A percentile compares a stretch with the other conserved stretches of the same genome.
Evolutionary conservation across 305 asterid genomes (phyloP).

Genomic region (Ilex paraguariensis): DNA sequence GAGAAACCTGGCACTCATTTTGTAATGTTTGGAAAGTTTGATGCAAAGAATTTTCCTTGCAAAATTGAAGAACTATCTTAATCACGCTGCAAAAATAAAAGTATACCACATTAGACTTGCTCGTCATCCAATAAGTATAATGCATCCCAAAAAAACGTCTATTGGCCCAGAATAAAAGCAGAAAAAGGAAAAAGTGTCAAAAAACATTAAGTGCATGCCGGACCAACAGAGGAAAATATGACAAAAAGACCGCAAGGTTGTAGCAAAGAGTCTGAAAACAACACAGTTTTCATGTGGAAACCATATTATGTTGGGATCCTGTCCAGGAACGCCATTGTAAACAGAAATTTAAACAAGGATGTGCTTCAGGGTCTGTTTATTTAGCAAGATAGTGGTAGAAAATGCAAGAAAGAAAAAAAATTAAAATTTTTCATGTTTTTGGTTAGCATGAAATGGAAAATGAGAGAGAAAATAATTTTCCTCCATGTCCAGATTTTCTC

Average conservation of each 20-base stretch:
- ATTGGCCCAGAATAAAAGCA: not conserved
- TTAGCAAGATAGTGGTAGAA: no score
- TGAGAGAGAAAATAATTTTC: no score
- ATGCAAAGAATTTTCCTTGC: conserved; percentile 95
- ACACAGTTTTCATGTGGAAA: no score
- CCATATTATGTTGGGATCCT: not conserved
- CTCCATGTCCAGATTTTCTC: no score
- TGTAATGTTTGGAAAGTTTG: conserved; percentile 87
- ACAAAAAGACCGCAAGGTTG: not conserved
- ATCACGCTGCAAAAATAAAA: conserved; percentile 60
- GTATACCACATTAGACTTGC: not conserved
- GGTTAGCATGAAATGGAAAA: no score
- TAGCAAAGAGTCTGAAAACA: not conserved
- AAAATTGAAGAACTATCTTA: conserved; percentile 95
- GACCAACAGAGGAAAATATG: not conserved
- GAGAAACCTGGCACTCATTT: conserved; percentile 95
- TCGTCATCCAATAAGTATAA: not conserved
- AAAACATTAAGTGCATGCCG: not conserved
- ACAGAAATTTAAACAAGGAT: conserved; percentile 4
- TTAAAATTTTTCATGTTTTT: not conserved
- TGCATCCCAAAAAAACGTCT: not conserved
- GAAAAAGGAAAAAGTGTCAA: not conserved
- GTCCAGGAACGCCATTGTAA: not conserved
- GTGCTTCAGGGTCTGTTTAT: no score
- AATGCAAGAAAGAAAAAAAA: no score